Percentiles rank a stretch among this genome's conserved stretches.
These are phyloP conservation scores for Dichotomopilus funicola DNA, from an alignment of 2,329 filamentous ascomycete species.

Conservation along the genomic window DNA sequence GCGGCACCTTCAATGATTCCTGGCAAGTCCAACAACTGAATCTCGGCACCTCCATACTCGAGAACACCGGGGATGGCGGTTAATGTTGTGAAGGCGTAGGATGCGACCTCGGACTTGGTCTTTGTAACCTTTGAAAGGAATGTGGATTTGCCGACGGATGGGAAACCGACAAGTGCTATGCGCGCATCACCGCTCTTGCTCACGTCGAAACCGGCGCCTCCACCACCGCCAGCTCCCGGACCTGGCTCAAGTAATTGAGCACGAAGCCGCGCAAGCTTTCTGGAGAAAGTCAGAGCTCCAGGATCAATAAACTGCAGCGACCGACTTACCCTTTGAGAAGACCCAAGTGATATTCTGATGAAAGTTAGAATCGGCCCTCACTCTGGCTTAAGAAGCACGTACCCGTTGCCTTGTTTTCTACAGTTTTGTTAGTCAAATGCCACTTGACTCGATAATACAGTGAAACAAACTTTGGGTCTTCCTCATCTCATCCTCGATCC, in stretches of 20 bases:
- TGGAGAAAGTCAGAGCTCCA: slow-evolving; percentile 32
- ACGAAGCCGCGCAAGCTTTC: slow-evolving; percentile 90
- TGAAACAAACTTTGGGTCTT: slow-evolving; percentile 82
- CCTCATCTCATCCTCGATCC: slow-evolving; percentile 99
- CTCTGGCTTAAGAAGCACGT: slow-evolving; percentile 32
- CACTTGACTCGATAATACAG: not conserved
- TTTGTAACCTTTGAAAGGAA: slow-evolving; percentile 99
- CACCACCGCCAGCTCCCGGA: slow-evolving; percentile 68
- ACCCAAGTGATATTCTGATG: slow-evolving; percentile 90
- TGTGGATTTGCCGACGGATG: slow-evolving; percentile 96
- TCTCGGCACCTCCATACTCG: slow-evolving; percentile 96
- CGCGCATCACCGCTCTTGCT: slow-evolving; percentile 94
- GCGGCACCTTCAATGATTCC: slow-evolving; percentile 97
- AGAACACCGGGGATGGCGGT: slow-evolving; percentile 96
- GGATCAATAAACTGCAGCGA: not conserved
- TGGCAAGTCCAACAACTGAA: slow-evolving; percentile 93
- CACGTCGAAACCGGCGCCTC: slow-evolving; percentile 83
- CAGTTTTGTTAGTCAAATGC: slow-evolving; percentile 22
- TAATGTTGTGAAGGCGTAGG: slow-evolving; percentile 94
- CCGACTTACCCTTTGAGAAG: slow-evolving; percentile 80
- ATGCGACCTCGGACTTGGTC: slow-evolving; percentile 90
- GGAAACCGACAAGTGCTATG: slow-evolving; percentile 97
- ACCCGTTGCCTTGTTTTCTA: slow-evolving; percentile 99
- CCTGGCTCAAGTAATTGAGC: slow-evolving; percentile 90
- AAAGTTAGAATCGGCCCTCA: not conserved